A percentile compares a stretch with the other conserved stretches of the same genome.
Conservation (phyloP, 768 basidiomycete genomes). For the Rhodotorula toruloides region DNA sequence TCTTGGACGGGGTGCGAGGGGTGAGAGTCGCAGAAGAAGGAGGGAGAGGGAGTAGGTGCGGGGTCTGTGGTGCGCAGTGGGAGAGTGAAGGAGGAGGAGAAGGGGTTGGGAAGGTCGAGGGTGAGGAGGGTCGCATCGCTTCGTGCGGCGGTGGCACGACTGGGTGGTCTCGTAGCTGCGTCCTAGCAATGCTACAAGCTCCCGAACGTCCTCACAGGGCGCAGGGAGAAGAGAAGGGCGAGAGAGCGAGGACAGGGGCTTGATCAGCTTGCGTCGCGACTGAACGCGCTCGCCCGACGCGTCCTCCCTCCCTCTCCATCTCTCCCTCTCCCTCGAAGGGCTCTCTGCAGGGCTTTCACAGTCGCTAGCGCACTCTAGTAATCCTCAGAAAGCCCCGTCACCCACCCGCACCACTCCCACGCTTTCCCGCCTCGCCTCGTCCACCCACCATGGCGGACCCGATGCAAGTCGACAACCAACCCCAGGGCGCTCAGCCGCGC, state of each 20-base stretch:
- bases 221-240: background rate
- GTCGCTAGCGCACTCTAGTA: too few species aligned
- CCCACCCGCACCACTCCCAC: too few species aligned
- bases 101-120: background rate
- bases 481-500: background rate
- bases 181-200: too few species aligned
- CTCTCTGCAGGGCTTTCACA: too few species aligned
- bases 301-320: background rate
- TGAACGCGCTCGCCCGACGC: background rate
- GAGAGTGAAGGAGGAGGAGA: background rate
- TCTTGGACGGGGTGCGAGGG: too few species aligned
- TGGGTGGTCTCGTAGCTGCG: background rate
- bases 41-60: background rate
- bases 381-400: too few species aligned
- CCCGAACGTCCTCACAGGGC: background rate
- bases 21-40: background rate
- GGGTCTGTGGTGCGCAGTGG: background rate
- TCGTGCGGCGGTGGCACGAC: background rate
- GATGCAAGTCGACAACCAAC: constrained; percentile 16
- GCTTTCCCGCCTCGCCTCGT: background rate
- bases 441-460: background rate
- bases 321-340: too few species aligned
- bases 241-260: too few species aligned
- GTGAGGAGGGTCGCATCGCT: background rate
- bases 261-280: background rate